Evolutionary conservation across 306 rosid genomes (phyloP), one percentile per base, ranked within the genome.

Genomic region (Cucumis hystrix): DNA sequence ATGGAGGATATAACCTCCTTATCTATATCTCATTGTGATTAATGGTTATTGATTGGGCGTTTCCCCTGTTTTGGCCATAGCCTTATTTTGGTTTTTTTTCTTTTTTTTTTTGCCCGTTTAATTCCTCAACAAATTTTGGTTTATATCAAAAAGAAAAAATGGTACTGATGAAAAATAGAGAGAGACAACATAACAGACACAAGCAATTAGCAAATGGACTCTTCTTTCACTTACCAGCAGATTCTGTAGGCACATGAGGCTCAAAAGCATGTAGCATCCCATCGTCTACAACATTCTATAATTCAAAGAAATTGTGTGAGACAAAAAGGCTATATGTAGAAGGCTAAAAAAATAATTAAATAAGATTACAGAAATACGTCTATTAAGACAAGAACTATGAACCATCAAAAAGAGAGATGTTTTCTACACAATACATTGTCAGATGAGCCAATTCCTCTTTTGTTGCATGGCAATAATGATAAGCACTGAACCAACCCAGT

Each of bases 401-500:
- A 39, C 56, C 6, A 54, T 63, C 28, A 43, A 18, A 66, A 77
- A 28, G 74, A 30, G 52, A 72, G 64, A 35, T 59, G 18, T 13
- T 25, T 70, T 47, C 58, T 70, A 13, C 61, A 82, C 80, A 25
- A 73, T 84, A 95, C 97, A 86, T 89, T 85, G 79, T 83, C 84
- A 74, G 68, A 59, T 60, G 86, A 87, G 84, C 82, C 83, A 69
- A 40, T 86, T 83, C 86, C 89, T 83, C 64, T 80, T 83, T 61
- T 84, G 82, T 89, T 87, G 87, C 90, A 86, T 17, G 98, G 91
- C 87, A 95, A 85, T 81, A 95, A 87, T 4, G 86, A 88, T 86
- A 95, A 83, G 91, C 98, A 90, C 74, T 72, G 90, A 68, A 81
- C 86, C 84, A 95, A 82, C 82, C 98, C 97, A 11, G 89, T 75